Conservation (phyloP, 345 rosid species). For the Brassica incana region DNA sequence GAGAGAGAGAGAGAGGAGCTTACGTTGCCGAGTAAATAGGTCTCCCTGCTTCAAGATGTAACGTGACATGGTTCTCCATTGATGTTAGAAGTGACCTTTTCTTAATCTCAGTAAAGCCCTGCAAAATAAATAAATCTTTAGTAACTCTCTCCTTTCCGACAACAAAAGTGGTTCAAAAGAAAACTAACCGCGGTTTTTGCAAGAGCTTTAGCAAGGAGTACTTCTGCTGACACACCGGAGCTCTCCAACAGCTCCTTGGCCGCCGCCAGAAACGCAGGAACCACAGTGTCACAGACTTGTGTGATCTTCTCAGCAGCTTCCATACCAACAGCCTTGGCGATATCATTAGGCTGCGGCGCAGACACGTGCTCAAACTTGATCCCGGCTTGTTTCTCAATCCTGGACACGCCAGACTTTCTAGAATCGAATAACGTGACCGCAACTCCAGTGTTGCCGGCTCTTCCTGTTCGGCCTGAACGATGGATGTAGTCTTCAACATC, state of each 20-base stretch:
- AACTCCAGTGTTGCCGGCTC: constrained; percentile 96
- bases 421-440: constrained; percentile 98
- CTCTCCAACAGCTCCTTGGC: constrained; percentile 72
- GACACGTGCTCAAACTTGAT: constrained; percentile 81
- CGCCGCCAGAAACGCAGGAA: constrained; percentile 80
- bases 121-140: constrained; percentile 23
- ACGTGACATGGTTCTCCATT: constrained; percentile 82
- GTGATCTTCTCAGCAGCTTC: constrained; percentile 25
- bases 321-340: constrained; percentile 77
- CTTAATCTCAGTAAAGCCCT: constrained; percentile 92
- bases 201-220: constrained; percentile 88
- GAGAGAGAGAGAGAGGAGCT: constrained; percentile 30
- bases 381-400: constrained; percentile 82
- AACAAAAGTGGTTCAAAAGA: neutral
- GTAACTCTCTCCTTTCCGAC: neutral
- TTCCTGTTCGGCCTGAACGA: constrained; percentile 98
- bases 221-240: constrained; percentile 80
- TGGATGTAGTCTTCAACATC: constrained; percentile 97
- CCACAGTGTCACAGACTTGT: constrained; percentile 58
- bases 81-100: constrained; percentile 85
- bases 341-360: constrained; percentile 82
- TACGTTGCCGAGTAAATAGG: constrained; percentile 73
- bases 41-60: constrained; percentile 73
- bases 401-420: constrained; percentile 66
- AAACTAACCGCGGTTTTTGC: constrained; percentile 79